These are phyloP conservation scores for Corchorus capsularis DNA, from an alignment of 345 rosid genomes.

Conservation along the genomic window DNA sequence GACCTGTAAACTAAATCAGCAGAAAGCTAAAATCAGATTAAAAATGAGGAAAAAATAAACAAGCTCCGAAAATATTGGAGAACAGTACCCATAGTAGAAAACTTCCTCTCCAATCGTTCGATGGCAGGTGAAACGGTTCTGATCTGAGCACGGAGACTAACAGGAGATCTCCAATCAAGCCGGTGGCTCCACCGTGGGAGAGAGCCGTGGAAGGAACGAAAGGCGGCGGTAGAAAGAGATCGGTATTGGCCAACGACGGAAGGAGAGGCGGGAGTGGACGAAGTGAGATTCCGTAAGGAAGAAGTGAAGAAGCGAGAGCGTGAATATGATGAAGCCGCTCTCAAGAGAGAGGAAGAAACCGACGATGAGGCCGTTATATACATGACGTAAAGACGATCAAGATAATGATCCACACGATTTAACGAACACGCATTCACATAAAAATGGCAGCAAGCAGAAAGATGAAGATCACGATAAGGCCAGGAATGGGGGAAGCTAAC, in stretches of 20 bases:
- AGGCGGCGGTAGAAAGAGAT: conserved; percentile 52
- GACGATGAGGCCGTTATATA: conserved; percentile 55
- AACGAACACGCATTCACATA: conserved; percentile 2
- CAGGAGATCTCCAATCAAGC: conserved; percentile 59
- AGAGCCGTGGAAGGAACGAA: conserved; percentile 46
- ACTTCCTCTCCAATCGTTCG: conserved; percentile 62
- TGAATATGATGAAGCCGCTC: conserved; percentile 42
- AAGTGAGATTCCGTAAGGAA: conserved; percentile 26
- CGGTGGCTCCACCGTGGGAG: conserved; percentile 79
- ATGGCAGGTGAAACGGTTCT: conserved; percentile 60
- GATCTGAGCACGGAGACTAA: conserved; percentile 67
- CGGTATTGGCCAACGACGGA: conserved; percentile 39
- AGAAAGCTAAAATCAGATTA: not conserved
- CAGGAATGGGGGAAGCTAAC: not conserved
- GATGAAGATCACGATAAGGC: not conserved
- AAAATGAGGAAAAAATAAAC: conserved; percentile 14
- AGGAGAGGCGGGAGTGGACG: conserved; percentile 21
- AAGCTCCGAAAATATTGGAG: conserved; percentile 18
- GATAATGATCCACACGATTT: conserved; percentile 17
- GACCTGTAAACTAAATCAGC: conserved; percentile 2
- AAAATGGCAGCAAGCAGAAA: not conserved
- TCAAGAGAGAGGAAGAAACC: conserved; percentile 54
- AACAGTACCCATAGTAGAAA: conserved; percentile 80
- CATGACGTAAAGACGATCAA: conserved; percentile 50
- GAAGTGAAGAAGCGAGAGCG: conserved; percentile 46